Percentiles rank a stretch among this genome's conserved stretches.
These are phyloP conservation scores for Aspergillus aculeatus DNA, from an alignment of 2,329 filamentous ascomycete species.

Conservation along the genomic window DNA sequence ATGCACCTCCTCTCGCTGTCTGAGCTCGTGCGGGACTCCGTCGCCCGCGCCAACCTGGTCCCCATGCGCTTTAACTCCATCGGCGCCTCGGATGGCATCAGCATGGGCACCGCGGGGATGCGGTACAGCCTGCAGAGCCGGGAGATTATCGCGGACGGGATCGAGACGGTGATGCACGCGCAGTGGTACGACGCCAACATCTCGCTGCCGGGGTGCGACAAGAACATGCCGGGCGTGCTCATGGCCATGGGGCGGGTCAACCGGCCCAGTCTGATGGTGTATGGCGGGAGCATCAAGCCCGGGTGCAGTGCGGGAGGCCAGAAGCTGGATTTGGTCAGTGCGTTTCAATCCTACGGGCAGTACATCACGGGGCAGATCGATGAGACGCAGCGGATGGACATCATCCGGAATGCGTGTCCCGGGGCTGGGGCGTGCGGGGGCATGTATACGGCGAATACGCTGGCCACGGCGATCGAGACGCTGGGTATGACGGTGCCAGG, in stretches of 20 bases:
- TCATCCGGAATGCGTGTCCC: constrained; percentile 88
- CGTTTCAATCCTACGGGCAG: constrained; percentile 94
- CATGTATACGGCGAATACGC: constrained; percentile 78
- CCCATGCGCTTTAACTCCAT: constrained; percentile 98
- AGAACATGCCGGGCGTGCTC: constrained; percentile 91
- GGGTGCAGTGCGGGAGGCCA: constrained; percentile 70
- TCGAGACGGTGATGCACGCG: constrained; percentile 95
- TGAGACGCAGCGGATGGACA: constrained; percentile 89
- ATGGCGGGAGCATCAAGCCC: constrained; percentile 85
- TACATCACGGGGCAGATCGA: constrained; percentile 88
- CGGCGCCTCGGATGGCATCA: constrained; percentile 91
- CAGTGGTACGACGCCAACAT: constrained; percentile 98
- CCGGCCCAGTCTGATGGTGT: constrained; percentile 89
- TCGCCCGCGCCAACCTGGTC: constrained; percentile 70
- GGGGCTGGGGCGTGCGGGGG: constrained; percentile 81
- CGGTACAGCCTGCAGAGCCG: constrained; percentile 86
- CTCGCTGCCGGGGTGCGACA: constrained; percentile 92
- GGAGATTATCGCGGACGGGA: constrained; percentile 93
- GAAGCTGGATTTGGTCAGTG: constrained; percentile 84
- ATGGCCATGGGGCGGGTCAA: constrained; percentile 92
- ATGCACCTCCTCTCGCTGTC: constrained; percentile 92
- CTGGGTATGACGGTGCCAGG: constrained; percentile 72
- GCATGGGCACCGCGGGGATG: constrained; percentile 96
- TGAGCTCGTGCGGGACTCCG: constrained; percentile 66
- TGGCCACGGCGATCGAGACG: constrained; percentile 67